Evolutionary conservation across 768 basidiomycete species (phyloP), one percentile per base, ranked within the genome.

Genomic region (Tulasnella sp.): DNA sequence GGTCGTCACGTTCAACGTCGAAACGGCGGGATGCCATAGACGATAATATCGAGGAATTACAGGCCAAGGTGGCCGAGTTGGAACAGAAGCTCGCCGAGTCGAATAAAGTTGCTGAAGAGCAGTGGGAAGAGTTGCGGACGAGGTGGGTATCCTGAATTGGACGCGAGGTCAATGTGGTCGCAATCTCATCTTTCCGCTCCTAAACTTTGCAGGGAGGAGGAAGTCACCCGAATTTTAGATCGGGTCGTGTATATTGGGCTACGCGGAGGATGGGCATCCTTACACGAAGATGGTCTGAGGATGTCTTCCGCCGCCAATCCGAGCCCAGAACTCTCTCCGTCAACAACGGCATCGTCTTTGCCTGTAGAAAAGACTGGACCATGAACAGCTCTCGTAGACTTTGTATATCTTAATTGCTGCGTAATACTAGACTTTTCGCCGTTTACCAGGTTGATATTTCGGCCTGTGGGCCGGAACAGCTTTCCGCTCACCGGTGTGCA

Each of bases 1-100:
- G 95, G 0, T 89, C 90, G 0, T 92, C 93, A 0, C 88, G 93
- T 28, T 93, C 88, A 80, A 88, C 92, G 81, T 89, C 91, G 0
- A 93, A 90, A 84, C 91, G 93, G n/a, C 87, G 93, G 72, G 93
- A 92, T 82, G 87, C 87, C 74, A 91, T 96, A 11, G 91, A 93
- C 81, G 94, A 95, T 77, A 88, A 89, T 79, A 44, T 95, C 1
- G 83, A 86, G 69, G 88, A 88, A 31, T 83, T 95, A 40, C 86
- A 86, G 22, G 84, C 85, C 34, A 85, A 74, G 50, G 80, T 83
- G 41, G 78, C 82, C 8, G 77, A 46, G 34, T n/a, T 80, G 40
- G 58, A 72, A 14, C 40, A 81, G 37, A 24, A 87, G 7, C 84
- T 91, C 18, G 87, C 89, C 22, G 83, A 83, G 28, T 81, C 92